Evolutionary conservation across 2,329 filamentous ascomycete genomes (phyloP), one percentile per base, ranked within the genome.

Genomic region (Teratosphaeria pseudoeucalypti): DNA sequence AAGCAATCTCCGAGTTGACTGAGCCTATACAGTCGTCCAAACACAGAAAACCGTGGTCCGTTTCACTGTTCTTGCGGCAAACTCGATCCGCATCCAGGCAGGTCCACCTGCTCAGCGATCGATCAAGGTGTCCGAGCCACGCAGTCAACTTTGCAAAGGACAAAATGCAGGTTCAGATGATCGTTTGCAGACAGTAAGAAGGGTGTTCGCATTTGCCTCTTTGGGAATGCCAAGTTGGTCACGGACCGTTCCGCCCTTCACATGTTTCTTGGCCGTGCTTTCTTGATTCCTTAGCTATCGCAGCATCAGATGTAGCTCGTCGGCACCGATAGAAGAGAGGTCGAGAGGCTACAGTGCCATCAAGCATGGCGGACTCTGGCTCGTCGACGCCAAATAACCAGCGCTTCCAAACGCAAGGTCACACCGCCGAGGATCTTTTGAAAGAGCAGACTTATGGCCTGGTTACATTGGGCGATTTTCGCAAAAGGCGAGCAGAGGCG

Each of bases 401-500:
- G n/a, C 85, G 87, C 62, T 96, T 95, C 75, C 86, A 86, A 1
- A 80, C 86, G 52, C 88, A 92, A 70, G 86, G 85, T 63, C 81
- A 87, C 66, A 88, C 88, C 1, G 88, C 89, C 1, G 85, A 92
- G 73, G 87, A 96, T 70, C 81, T 90, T 14, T 81, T 96, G 55
- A 92, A 92, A 61, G 89, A 85, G 58, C 86, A 90, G 70, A 95
- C 90, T 0, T 91, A 96, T 65, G 94, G 94, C 49, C 85, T 99
- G 2, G 92, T 97, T 57, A 85, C 89, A 60, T 85, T 96, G 52
- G 90, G 89, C 65, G 94, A 97, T 72, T 97, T 95, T 74, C 90
- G 92, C 74, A 97, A 99, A 77, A 86, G 94, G 61, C 90, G 92
- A 74, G 92, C 91, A 67, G 90, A 96, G 75, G 90, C 92, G n/a